Evolutionary conservation across 2,329 filamentous ascomycete species (phyloP).

Genomic region (Ophioceras dolichostomum): DNA sequence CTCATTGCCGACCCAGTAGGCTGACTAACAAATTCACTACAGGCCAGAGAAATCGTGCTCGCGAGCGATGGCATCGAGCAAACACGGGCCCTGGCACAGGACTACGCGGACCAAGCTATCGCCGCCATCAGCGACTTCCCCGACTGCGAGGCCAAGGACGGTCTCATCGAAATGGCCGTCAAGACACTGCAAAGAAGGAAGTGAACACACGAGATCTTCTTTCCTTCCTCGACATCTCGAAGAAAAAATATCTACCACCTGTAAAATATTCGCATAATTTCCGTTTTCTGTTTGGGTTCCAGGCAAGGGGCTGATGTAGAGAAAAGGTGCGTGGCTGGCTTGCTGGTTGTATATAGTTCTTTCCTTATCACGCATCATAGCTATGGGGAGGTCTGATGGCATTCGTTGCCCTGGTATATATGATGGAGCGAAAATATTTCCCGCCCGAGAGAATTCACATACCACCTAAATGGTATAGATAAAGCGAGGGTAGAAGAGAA

Average conservation of each 20-base stretch:
- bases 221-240: too few species aligned
- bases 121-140: conserved; percentile 76
- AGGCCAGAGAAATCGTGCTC: conserved; percentile 81
- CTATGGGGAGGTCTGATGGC: too few species aligned
- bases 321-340: too few species aligned
- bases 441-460: too few species aligned
- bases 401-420: too few species aligned
- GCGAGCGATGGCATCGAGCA: conserved; percentile 82
- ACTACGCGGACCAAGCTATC: conserved; percentile 82
- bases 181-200: conserved; percentile 87
- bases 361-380: too few species aligned
- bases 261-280: too few species aligned
- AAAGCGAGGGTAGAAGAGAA: too few species aligned
- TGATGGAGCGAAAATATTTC: too few species aligned
- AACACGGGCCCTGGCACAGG: conserved; percentile 78
- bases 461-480: too few species aligned
- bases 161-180: conserved; percentile 83
- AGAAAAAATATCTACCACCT: too few species aligned
- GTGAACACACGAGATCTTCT: conserved; percentile 31
- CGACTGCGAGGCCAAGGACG: conserved; percentile 87
- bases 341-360: too few species aligned
- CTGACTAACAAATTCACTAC: conserved; percentile 1
- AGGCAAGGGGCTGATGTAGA: neutral
- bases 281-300: neutral
- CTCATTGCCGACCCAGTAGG: neutral